Percentiles rank a stretch among this genome's conserved stretches.
These are phyloP conservation scores for Mycena chlorophos DNA, from an alignment of 768 basidiomycete species.

Conservation along the genomic window DNA sequence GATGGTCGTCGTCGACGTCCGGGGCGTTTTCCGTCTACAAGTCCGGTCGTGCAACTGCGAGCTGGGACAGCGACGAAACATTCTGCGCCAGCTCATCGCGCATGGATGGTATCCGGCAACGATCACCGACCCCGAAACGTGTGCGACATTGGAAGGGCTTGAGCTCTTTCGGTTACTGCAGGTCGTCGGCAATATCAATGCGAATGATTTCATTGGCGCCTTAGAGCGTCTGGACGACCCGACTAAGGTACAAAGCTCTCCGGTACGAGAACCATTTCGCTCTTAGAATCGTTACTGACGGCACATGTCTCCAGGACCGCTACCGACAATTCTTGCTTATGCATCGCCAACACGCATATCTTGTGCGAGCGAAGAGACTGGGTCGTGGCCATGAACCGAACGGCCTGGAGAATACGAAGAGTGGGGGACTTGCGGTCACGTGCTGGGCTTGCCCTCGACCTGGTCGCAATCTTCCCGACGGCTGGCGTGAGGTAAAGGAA, in stretches of 20 bases:
- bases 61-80: background rate
- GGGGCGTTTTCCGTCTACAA: background rate
- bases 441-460: slow-evolving; percentile 23
- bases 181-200: slow-evolving; percentile 11
- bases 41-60: background rate
- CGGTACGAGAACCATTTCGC: background rate
- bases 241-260: background rate
- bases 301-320: slow-evolving; percentile 1
- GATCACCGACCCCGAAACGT: slow-evolving; percentile 6
- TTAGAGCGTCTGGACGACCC: slow-evolving; percentile 5
- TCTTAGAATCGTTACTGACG: background rate
- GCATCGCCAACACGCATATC: background rate
- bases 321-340: background rate
- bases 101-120: slow-evolving; percentile 12
- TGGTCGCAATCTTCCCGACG: slow-evolving; percentile 14
- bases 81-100: background rate
- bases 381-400: slow-evolving; percentile 5
- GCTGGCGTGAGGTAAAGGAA: slow-evolving; percentile 9
- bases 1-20: slow-evolving; percentile 4
- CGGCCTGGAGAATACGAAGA: background rate
- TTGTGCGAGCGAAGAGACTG: slow-evolving; percentile 4
- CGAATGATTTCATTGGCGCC: background rate
- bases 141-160: background rate
- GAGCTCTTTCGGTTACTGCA: slow-evolving; percentile 14
- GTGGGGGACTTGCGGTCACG: slow-evolving; percentile 8